phyloP scores from a whole-genome alignment of 2,329 filamentous ascomycete species.

The Chrysoporthe austroafricana region DNA sequence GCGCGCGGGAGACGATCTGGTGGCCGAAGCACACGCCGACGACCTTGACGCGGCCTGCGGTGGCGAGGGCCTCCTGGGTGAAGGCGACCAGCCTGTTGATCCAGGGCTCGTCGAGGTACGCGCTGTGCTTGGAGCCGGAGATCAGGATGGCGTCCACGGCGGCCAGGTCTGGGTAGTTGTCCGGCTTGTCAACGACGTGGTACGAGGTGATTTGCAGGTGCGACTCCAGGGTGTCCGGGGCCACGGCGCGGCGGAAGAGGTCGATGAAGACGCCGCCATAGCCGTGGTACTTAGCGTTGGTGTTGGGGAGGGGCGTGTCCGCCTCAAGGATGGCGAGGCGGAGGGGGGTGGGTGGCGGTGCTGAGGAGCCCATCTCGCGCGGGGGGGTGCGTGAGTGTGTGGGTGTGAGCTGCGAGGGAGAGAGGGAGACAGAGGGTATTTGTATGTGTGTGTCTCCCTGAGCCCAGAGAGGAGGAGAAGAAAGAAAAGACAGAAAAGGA shows the following conservation, averaged over 20 bases:
- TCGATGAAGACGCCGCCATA: slow-evolving; percentile 74
- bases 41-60: slow-evolving; percentile 68
- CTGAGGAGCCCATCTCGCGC: slow-evolving; percentile 34
- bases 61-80: slow-evolving; percentile 54
- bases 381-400: too few species aligned
- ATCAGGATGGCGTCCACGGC: slow-evolving; percentile 82
- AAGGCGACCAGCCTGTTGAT: slow-evolving; percentile 75
- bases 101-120: slow-evolving; percentile 77
- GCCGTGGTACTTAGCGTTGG: slow-evolving; percentile 66
- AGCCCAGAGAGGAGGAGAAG: neutral
- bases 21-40: slow-evolving; percentile 88
- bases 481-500: neutral
- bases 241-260: slow-evolving; percentile 59
- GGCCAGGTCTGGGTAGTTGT: slow-evolving; percentile 72
- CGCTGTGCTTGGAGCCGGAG: slow-evolving; percentile 74
- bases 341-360: slow-evolving; percentile 50
- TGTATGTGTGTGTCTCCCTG: too few species aligned
- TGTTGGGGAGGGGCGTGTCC: slow-evolving; percentile 73
- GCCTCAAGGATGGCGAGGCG: slow-evolving; percentile 88
- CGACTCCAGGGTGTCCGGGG: slow-evolving; percentile 47
- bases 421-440: too few species aligned
- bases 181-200: slow-evolving; percentile 69
- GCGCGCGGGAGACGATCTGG: slow-evolving; percentile 77
- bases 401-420: too few species aligned
- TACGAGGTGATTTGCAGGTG: slow-evolving; percentile 65